A percentile compares a stretch with the other conserved stretches of the same genome.
phyloP scores from a whole-genome alignment of 2,329 filamentous ascomycete genomes.

The Fusarium vanettenii region DNA sequence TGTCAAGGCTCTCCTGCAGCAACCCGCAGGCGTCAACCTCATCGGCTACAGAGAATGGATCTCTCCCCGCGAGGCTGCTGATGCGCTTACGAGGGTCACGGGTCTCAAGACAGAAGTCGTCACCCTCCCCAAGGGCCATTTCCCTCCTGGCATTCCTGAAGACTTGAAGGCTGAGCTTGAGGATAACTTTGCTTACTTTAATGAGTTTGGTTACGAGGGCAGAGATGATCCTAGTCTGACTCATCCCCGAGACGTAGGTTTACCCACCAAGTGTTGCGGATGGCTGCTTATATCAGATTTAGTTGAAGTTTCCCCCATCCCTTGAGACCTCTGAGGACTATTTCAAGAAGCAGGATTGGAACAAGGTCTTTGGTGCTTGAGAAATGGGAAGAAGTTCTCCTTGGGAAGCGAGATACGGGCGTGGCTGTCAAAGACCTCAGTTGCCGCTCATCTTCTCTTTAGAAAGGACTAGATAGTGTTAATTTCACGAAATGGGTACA shows the following conservation, averaged over 20 bases:
- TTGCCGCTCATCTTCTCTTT: not conserved
- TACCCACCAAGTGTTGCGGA: fast-evolving
- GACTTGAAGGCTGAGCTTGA: slow-evolving; percentile 13
- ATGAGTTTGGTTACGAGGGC: slow-evolving; percentile 30
- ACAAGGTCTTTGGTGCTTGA: slow-evolving; percentile 9
- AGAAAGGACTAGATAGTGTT: not conserved
- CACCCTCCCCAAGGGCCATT: not conserved
- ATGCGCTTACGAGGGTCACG: slow-evolving; percentile 29
- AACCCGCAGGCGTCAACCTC: slow-evolving; percentile 33
- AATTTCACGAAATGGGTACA: not conserved
- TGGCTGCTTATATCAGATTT: not conserved
- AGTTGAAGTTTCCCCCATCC: slow-evolving; percentile 9
- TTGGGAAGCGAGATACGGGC: not conserved
- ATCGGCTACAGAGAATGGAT: slow-evolving; percentile 41
- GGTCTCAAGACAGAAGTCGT: slow-evolving; percentile 9
- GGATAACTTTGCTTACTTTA: slow-evolving; percentile 23
- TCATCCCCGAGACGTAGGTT: slow-evolving; percentile 24
- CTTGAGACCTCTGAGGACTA: slow-evolving; percentile 14
- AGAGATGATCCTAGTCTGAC: slow-evolving; percentile 23
- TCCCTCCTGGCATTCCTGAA: not conserved
- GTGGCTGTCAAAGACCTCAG: not conserved
- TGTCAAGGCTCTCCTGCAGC: slow-evolving; percentile 36
- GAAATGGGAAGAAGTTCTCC: not conserved
- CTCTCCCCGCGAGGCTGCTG: slow-evolving; percentile 24
- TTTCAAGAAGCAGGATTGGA: slow-evolving; percentile 30